phyloP scores from a whole-genome alignment of 371 early-diverging fungal species.

The Mucor indicus region DNA sequence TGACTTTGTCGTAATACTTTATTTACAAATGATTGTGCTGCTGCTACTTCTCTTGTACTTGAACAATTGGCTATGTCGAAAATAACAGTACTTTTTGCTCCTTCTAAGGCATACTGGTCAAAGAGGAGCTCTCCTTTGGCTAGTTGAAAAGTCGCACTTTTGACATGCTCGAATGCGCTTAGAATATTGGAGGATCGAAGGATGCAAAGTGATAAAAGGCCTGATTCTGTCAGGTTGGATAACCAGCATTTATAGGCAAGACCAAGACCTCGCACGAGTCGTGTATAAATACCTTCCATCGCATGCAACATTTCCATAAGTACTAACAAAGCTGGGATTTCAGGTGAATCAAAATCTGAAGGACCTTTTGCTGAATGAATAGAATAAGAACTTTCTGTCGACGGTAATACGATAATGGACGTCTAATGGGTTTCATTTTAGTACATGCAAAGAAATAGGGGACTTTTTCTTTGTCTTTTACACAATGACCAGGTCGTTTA shows the following conservation, averaged over 20 bases:
- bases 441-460: not conserved
- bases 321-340: constrained; percentile 47
- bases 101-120: constrained; percentile 46
- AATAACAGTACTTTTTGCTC: constrained; percentile 55
- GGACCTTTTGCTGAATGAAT: constrained; percentile 40
- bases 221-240: constrained; percentile 35
- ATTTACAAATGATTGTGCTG: constrained; percentile 46
- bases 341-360: constrained; percentile 43
- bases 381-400: constrained; percentile 56
- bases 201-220: constrained; percentile 41
- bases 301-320: constrained; percentile 50
- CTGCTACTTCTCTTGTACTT: constrained; percentile 41
- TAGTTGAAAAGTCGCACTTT: constrained; percentile 36
- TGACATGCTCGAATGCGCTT: constrained; percentile 42
- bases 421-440: constrained; percentile 14
- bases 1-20: constrained; percentile 43
- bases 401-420: constrained; percentile 40
- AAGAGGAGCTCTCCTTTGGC: constrained; percentile 27
- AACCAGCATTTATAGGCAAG: constrained; percentile 50
- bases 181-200: constrained; percentile 48
- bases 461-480: constrained; percentile 12
- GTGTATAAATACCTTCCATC: constrained; percentile 54
- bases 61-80: constrained; percentile 50
- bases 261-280: constrained; percentile 55
- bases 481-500: constrained; percentile 36